Conservation (phyloP, 352 stramenopile species). For the Phytophthora meadii region DNA sequence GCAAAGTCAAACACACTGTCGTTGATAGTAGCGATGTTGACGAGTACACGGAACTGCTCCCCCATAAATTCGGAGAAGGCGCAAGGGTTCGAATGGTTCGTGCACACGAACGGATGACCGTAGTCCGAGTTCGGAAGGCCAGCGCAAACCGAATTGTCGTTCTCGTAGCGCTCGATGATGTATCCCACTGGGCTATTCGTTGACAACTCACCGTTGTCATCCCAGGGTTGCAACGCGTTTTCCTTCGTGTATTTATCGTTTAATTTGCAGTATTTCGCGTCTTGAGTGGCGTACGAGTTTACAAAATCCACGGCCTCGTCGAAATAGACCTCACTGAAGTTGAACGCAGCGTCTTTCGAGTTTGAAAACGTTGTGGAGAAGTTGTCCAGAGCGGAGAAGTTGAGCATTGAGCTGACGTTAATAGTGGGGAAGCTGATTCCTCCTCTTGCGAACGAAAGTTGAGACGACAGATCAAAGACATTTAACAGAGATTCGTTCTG, state of each 20-base stretch:
- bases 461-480: conserved; percentile 52
- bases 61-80: conserved; percentile 28
- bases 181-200: conserved; percentile 11
- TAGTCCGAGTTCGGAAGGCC: conserved; percentile 15
- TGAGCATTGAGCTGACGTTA: conserved; percentile 39
- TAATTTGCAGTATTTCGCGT: conserved; percentile 18
- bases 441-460: conserved; percentile 59
- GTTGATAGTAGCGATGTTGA: conserved; percentile 32
- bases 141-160: conserved; percentile 5
- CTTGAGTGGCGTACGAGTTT: conserved; percentile 39
- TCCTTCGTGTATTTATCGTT: conserved; percentile 33
- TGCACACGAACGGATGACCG: conserved; percentile 21
- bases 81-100: conserved; percentile 16
- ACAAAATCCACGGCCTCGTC: conserved; percentile 29
- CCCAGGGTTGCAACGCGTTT: conserved; percentile 51
- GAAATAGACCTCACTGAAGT: conserved; percentile 24
- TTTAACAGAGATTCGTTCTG: conserved; percentile 62
- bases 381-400: conserved; percentile 56
- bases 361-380: conserved; percentile 38
- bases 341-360: conserved; percentile 40
- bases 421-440: conserved; percentile 56
- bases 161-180: conserved; percentile 14
- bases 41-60: conserved; percentile 20
- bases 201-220: conserved; percentile 23
- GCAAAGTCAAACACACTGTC: conserved; percentile 44